Conservation (phyloP, 805 yeast genomes). For the Wickerhamiella vanderwaltii region DNA sequence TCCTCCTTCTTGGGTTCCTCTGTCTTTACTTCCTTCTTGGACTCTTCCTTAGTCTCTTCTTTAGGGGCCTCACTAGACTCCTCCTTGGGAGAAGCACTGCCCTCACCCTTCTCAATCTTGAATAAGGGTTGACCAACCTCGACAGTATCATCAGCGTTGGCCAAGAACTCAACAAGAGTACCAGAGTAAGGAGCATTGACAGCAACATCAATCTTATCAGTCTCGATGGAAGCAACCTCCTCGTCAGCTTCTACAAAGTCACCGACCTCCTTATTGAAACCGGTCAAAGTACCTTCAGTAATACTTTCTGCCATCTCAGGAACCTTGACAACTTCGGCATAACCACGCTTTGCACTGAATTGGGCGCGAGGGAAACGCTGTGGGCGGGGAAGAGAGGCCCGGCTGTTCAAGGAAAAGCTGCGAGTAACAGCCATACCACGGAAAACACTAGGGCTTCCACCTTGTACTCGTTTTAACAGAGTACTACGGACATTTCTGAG, state of each 20-base stretch:
- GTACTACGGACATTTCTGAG: constrained; percentile 8
- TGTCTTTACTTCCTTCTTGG: constrained; percentile 23
- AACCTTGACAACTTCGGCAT: constrained; percentile 52
- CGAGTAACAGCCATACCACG: constrained; percentile 3
- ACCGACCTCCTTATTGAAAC: constrained; percentile 53
- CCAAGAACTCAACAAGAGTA: constrained; percentile 73
- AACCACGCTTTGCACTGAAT: constrained; percentile 15
- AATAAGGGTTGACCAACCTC: constrained; percentile 89
- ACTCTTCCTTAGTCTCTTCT: constrained; percentile 22
- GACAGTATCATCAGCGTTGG: constrained; percentile 80
- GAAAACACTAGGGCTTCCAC: not conserved
- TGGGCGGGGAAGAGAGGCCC: constrained; percentile 8
- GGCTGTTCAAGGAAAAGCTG: constrained; percentile 10
- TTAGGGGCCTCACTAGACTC: constrained; percentile 20
- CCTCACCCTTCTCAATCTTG: constrained; percentile 68
- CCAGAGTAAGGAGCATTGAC: constrained; percentile 92
- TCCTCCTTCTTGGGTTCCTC: constrained; percentile 20
- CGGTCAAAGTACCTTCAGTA: constrained; percentile 86
- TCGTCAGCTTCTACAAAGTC: constrained; percentile 81
- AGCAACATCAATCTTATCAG: constrained; percentile 95
- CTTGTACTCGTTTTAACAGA: constrained; percentile 5
- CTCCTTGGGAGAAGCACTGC: constrained; percentile 33
- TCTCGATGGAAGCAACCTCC: constrained; percentile 90
- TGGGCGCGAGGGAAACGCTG: constrained; percentile 10
- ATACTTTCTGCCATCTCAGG: constrained; percentile 99